A percentile compares a stretch with the other conserved stretches of the same genome.
phyloP scores from a whole-genome alignment of 2,329 filamentous ascomycete species.

The Aspergillus oerlinghausenensis region DNA sequence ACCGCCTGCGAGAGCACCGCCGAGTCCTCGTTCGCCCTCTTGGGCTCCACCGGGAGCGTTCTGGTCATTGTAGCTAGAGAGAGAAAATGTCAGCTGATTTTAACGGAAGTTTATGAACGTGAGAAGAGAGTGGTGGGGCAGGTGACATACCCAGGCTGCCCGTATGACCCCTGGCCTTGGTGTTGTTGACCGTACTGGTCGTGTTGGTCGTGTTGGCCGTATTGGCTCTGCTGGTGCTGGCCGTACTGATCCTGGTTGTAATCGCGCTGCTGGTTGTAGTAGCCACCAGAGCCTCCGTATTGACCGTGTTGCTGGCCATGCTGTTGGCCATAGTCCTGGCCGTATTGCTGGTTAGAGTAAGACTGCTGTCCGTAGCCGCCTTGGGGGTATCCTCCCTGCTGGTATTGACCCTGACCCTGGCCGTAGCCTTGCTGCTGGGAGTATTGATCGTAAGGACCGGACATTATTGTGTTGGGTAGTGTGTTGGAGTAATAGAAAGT shows the following conservation, averaged over 20 bases:
- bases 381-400: constrained; percentile 18
- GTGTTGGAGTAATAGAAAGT: neutral
- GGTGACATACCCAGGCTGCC: constrained; percentile 15
- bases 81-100: constrained; percentile 10
- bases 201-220: constrained; percentile 16
- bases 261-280: constrained; percentile 16
- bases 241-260: constrained; percentile 16
- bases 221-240: constrained; percentile 15
- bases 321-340: constrained; percentile 15
- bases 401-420: constrained; percentile 22
- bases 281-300: constrained; percentile 12
- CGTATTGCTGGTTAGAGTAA: constrained; percentile 21
- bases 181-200: constrained; percentile 13
- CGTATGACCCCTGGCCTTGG: constrained; percentile 1
- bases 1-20: constrained; percentile 45
- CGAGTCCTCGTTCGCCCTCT: constrained; percentile 44
- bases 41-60: constrained; percentile 35
- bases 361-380: constrained; percentile 25
- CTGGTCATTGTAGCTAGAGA: constrained; percentile 22
- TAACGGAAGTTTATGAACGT: neutral
- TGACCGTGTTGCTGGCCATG: constrained; percentile 14
- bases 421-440: constrained; percentile 16
- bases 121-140: neutral
- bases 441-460: constrained; percentile 26
- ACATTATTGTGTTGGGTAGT: constrained; percentile 16